Base-by-base conservation (phyloP, 805 yeast species). In the Blastobotrys chiropterorum region DNA sequence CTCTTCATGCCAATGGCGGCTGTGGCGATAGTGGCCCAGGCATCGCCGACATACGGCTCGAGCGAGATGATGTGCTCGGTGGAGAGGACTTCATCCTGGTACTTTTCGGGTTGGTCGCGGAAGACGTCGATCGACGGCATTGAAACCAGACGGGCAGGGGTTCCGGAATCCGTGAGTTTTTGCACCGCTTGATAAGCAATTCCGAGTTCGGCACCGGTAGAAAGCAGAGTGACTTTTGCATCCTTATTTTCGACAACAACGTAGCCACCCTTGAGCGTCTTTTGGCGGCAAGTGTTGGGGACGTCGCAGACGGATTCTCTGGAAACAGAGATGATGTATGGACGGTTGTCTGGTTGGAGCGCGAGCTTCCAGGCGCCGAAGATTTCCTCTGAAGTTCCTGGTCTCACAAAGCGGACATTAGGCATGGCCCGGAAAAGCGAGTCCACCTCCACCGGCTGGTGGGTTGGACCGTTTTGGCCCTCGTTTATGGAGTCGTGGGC, bases 381-480 rank as follows among this genome's bases (percentile, higher is more conserved):
- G 50, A 67, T 62, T 67, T 76, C 80, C 54, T 72, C 70, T 45
- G 76, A 72, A 57, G 76, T 80, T 55, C 77, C 75, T 14, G 80
- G 80, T 56, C 80, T 70, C 65, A 77, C 69, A 54, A 70, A 77
- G 60, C 67, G 63, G 38, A 68, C 49, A 65, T 76, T 76, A 51
- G 81, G 80, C 54, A 72, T 64, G 40, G 81, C 74, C 57, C 81
- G 71, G 67, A 72, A 73, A 61, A 74, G 73, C n/a, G 76, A 71
- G 39, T 75, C 63, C 30, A 77, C 64, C 59, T 72, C 80, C 49
- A 76, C 73, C 45, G 81, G 80, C 65, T 76, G 81, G 57, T 76
- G 80, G 20, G 81, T 76, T 21, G 80, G 81, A 26, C 81, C 81
- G 56, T 76, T 80, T 67, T 77, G 80, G 53, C 81, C 81, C 19